Evolutionary conservation across 495 filamentous ascomycete species (phyloP).

Genomic region (Bombardia bombarda): DNA sequence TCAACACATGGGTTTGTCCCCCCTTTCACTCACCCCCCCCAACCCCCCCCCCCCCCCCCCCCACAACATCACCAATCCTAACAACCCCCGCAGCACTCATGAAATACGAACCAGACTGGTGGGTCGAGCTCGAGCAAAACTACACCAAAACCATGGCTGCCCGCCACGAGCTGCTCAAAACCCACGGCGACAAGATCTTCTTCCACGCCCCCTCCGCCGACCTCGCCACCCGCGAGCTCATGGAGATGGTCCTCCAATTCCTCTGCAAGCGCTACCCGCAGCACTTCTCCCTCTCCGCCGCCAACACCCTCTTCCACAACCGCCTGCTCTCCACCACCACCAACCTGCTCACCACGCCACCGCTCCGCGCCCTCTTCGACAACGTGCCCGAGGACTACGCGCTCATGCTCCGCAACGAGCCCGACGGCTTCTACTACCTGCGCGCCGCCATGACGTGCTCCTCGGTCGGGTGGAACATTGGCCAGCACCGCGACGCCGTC

Average conservation of each 20-base stretch:
- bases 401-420: slow-evolving; percentile 65
- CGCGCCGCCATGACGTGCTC: slow-evolving; percentile 76
- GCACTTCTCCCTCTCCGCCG: slow-evolving; percentile 58
- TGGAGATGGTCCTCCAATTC: slow-evolving; percentile 85
- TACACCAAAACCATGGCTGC: slow-evolving; percentile 65
- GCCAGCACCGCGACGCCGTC: slow-evolving; percentile 63
- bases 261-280: slow-evolving; percentile 71
- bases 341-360: slow-evolving; percentile 53
- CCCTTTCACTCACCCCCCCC: slow-evolving; percentile 4
- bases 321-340: slow-evolving; percentile 58
- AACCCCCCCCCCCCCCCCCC: background rate
- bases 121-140: slow-evolving; percentile 79
- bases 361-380: slow-evolving; percentile 66
- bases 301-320: slow-evolving; percentile 61
- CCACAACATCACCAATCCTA: background rate
- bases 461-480: slow-evolving; percentile 68
- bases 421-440: slow-evolving; percentile 66
- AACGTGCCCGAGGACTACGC: slow-evolving; percentile 88
- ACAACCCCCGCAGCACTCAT: slow-evolving; percentile 50
- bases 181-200: slow-evolving; percentile 58
- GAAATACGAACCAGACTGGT: slow-evolving; percentile 81
- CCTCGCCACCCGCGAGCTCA: slow-evolving; percentile 76
- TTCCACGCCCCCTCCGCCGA: slow-evolving; percentile 70
- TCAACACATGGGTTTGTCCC: slow-evolving; percentile 81
- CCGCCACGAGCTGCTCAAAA: slow-evolving; percentile 58